Evolutionary conservation across 768 basidiomycete genomes (phyloP).

Genomic region (Mycena amicta): DNA sequence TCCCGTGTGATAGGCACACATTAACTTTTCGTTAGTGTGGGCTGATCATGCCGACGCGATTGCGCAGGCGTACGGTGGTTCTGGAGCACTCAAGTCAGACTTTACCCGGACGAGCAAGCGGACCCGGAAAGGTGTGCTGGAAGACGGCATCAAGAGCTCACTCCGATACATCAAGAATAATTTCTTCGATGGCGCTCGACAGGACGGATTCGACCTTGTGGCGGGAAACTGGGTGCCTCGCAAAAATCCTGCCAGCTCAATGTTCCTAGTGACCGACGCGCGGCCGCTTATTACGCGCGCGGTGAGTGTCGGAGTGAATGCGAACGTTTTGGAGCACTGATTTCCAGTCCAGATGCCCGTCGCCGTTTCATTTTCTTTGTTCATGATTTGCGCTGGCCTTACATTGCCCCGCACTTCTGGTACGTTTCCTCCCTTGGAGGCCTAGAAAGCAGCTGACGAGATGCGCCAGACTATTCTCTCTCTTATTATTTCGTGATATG

Average conservation of each 20-base stretch:
- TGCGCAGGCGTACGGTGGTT: constrained; percentile 89
- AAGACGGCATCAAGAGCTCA: constrained; percentile 85
- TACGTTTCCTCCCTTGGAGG: constrained; percentile 39
- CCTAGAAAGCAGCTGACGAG: constrained; percentile 10
- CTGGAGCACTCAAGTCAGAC: constrained; percentile 95
- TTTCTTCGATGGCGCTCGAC: constrained; percentile 91
- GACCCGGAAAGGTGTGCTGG: constrained; percentile 74
- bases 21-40: constrained; percentile 70
- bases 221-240: constrained; percentile 91
- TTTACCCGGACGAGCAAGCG: constrained; percentile 93
- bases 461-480: constrained; percentile 74
- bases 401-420: constrained; percentile 87
- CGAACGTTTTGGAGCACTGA: neutral
- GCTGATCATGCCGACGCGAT: constrained; percentile 94
- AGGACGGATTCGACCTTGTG: constrained; percentile 95
- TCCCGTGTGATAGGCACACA: neutral
- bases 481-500: constrained; percentile 85
- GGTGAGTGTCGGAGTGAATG: constrained; percentile 46
- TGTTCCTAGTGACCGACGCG: constrained; percentile 74
- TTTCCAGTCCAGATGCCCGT: constrained; percentile 71
- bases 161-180: constrained; percentile 94
- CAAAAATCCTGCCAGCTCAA: constrained; percentile 66
- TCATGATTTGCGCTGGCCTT: constrained; percentile 86
- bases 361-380: constrained; percentile 74
- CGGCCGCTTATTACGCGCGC: constrained; percentile 84